Conservation (phyloP, 2,329 filamentous ascomycete species). For the Juglanconis oblonga region DNA sequence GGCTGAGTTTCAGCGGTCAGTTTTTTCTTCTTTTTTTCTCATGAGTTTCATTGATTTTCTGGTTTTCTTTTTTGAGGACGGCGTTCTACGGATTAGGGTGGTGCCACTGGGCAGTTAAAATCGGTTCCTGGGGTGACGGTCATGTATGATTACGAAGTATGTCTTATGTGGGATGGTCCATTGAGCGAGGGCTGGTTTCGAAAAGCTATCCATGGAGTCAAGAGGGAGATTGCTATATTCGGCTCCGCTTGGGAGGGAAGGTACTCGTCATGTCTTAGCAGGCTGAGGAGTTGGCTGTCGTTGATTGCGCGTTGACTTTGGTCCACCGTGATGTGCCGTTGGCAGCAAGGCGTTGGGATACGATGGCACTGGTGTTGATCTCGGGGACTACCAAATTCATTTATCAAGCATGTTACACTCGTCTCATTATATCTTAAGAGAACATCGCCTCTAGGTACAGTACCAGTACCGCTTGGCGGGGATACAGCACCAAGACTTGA, state of each 20-base stretch:
- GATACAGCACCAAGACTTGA: too few species aligned
- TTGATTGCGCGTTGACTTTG: neutral
- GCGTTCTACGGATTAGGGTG: neutral
- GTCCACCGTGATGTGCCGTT: neutral
- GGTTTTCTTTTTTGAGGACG: neutral
- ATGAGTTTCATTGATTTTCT: neutral
- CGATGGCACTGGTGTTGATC: neutral
- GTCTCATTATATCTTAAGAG: too few species aligned
- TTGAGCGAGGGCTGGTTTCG: too few species aligned
- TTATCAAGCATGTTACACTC: too few species aligned
- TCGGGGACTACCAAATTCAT: too few species aligned
- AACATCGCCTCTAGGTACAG: too few species aligned
- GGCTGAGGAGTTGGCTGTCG: neutral
- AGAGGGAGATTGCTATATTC: too few species aligned
- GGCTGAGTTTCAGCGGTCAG: neutral
- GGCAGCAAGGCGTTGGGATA: neutral
- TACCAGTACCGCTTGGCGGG: too few species aligned
- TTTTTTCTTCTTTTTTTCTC: neutral
- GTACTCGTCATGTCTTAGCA: too few species aligned
- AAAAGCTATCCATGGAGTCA: too few species aligned
- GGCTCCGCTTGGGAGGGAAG: too few species aligned
- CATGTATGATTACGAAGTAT: slow-evolving; percentile 16
- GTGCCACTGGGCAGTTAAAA: neutral
- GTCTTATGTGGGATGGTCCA: neutral
- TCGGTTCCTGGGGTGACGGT: neutral